Evolutionary conservation across 495 filamentous ascomycete species (phyloP).

Genomic region (Hyaloscypha variabilis): DNA sequence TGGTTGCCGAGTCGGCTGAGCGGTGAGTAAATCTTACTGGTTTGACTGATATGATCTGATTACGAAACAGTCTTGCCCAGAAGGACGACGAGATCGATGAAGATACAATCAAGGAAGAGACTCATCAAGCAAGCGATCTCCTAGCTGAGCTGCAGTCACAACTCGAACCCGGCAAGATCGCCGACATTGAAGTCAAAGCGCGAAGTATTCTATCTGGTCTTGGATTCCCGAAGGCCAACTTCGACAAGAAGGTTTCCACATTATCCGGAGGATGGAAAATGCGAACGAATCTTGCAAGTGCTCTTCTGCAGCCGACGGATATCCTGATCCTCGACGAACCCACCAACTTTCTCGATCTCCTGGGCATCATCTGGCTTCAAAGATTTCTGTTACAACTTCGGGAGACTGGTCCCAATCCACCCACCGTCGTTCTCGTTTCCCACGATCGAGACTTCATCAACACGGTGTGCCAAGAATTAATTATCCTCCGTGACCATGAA

Average conservation of each 20-base stretch:
- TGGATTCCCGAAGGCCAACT: conserved; percentile 66
- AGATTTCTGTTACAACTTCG: conserved; percentile 60
- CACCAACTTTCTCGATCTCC: conserved; percentile 81
- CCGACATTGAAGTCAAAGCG: conserved; percentile 60
- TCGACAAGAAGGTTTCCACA: conserved; percentile 57
- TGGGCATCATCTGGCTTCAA: conserved; percentile 84
- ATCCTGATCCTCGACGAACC: conserved; percentile 86
- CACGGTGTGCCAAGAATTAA: conserved; percentile 72
- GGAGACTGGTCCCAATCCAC: conserved; percentile 38
- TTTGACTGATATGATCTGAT: neutral
- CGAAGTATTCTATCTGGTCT: conserved; percentile 67
- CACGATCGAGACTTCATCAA: conserved; percentile 79
- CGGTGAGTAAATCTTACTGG: conserved; percentile 42
- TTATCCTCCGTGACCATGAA: conserved; percentile 69
- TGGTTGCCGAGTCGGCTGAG: conserved; percentile 54
- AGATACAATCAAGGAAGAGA: conserved; percentile 58
- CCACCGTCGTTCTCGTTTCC: conserved; percentile 71
- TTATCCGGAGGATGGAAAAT: conserved; percentile 84
- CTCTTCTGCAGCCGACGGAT: conserved; percentile 70
- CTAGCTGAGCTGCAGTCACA: conserved; percentile 65
- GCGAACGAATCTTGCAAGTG: conserved; percentile 67
- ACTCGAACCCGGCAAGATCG: conserved; percentile 50
- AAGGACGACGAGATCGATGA: conserved; percentile 54
- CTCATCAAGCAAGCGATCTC: conserved; percentile 62
- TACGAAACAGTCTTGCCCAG: conserved; percentile 50